Percentiles rank a stretch among this genome's conserved stretches.
These are phyloP conservation scores for Globisporangium polare DNA, from an alignment of 352 stramenopile genomes.

Conservation along the genomic window DNA sequence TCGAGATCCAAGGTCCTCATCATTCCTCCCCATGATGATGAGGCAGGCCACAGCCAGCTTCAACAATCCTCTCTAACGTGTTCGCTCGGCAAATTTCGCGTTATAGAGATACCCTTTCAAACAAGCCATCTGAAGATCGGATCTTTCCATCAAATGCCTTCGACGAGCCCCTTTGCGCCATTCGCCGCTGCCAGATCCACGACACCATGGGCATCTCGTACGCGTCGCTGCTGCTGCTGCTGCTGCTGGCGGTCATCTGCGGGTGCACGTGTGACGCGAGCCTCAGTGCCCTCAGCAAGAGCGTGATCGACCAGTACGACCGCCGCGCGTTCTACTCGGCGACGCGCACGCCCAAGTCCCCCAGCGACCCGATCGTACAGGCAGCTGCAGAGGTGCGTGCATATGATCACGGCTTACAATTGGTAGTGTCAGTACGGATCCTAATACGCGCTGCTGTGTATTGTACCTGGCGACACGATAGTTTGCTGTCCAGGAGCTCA, in stretches of 20 bases:
- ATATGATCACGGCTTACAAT: no score
- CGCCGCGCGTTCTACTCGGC: conserved; percentile 27
- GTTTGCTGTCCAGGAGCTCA: conserved; percentile 62
- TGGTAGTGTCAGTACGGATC: no score
- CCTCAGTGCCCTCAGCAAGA: not conserved
- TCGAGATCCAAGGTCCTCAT: no score
- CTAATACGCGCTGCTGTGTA: no score
- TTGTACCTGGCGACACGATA: no score
- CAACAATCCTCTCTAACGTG: not conserved
- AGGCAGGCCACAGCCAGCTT: not conserved
- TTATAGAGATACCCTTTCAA: not conserved
- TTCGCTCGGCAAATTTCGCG: not conserved
- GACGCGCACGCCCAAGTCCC: conserved; percentile 18
- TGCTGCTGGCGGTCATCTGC: not conserved
- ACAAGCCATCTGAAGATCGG: not conserved
- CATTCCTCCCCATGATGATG: no score
- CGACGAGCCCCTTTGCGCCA: not conserved
- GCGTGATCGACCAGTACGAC: conserved; percentile 11
- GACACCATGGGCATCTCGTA: not conserved
- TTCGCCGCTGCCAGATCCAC: not conserved
- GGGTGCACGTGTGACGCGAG: not conserved
- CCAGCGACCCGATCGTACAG: conserved; percentile 37
- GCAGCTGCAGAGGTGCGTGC: conserved; percentile 33
- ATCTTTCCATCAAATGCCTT: not conserved
- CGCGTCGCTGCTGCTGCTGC: not conserved